phyloP scores from a whole-genome alignment of 164 flowering plant species.

The Magnolia kwangsiensis region DNA sequence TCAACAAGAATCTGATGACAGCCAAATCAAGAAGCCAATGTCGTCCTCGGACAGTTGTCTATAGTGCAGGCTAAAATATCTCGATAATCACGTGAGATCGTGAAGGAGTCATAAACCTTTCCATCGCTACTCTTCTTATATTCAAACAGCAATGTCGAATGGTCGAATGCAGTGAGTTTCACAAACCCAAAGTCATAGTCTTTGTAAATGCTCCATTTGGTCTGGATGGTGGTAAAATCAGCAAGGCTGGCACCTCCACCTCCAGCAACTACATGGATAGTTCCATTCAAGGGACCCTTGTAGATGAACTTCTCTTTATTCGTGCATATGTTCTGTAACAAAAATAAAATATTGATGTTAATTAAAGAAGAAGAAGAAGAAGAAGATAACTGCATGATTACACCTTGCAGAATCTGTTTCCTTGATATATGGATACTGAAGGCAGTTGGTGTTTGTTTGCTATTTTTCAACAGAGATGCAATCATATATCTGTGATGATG shows the following conservation, averaged over 20 bases:
- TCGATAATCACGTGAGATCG: slow-evolving; percentile 62
- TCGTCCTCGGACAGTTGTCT: slow-evolving; percentile 67
- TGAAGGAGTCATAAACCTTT: slow-evolving; percentile 75
- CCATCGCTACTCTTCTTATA: slow-evolving; percentile 91
- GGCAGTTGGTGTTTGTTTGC: no score
- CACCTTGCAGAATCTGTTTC: no score
- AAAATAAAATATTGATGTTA: not conserved
- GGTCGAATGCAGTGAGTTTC: slow-evolving; percentile 82
- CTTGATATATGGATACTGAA: no score
- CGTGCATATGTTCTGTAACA: slow-evolving; percentile 48
- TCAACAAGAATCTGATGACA: no score
- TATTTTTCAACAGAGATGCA: no score
- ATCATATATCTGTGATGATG: no score
- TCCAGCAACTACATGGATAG: slow-evolving; percentile 82
- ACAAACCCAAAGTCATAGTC: slow-evolving; percentile 76
- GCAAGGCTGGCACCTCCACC: slow-evolving; percentile 74
- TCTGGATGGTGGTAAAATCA: slow-evolving; percentile 40
- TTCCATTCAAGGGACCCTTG: slow-evolving; percentile 63
- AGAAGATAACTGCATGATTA: no score
- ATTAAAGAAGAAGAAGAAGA: no score
- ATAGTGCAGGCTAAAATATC: slow-evolving; percentile 74
- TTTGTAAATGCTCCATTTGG: slow-evolving; percentile 67
- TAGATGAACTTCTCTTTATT: slow-evolving; percentile 47
- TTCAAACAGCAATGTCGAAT: slow-evolving; percentile 69
- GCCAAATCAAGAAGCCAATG: slow-evolving; percentile 48